Percentiles rank a stretch among this genome's conserved stretches.
These are phyloP conservation scores for Colletotrichum plurivorum DNA, from an alignment of 2,329 filamentous ascomycete species.

Conservation along the genomic window DNA sequence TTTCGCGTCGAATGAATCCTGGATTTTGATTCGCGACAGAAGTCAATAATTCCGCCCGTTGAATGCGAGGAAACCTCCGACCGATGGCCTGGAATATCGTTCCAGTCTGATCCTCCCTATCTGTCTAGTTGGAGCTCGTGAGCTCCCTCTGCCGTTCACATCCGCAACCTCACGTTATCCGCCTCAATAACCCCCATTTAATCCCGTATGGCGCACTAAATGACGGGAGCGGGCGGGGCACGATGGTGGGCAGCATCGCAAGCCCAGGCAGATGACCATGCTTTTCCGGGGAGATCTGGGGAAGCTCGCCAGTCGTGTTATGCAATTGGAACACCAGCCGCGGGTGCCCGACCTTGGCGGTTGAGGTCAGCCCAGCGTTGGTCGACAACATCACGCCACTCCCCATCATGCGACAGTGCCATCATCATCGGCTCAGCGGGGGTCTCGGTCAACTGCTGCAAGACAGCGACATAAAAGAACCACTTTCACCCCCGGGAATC, in stretches of 20 bases:
- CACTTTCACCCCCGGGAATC: not conserved
- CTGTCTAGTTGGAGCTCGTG: no score
- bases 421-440: slow-evolving; percentile 32
- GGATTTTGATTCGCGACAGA: no score
- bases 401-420: slow-evolving; percentile 34
- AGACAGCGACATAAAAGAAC: slow-evolving; percentile 16
- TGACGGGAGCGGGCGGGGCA: slow-evolving; percentile 16
- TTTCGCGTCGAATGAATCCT: not conserved
- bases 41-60: no score
- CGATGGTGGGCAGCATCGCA: not conserved
- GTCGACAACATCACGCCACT: slow-evolving; percentile 39
- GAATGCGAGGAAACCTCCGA: no score
- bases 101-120: no score
- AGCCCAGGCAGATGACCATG: slow-evolving; percentile 8
- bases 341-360: slow-evolving; percentile 28
- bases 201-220: slow-evolving; percentile 1
- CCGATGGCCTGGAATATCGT: no score
- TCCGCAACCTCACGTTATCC: not conserved
- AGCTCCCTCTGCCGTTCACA: not conserved
- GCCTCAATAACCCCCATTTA: not conserved
- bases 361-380: slow-evolving; percentile 35
- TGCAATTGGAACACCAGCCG: slow-evolving; percentile 15
- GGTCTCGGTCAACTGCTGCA: not conserved
- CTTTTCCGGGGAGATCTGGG: slow-evolving; percentile 34
- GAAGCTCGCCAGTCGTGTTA: slow-evolving; percentile 9